Conservation (phyloP, 2,329 filamentous ascomycete species). For the Alternaria triticina region DNA sequence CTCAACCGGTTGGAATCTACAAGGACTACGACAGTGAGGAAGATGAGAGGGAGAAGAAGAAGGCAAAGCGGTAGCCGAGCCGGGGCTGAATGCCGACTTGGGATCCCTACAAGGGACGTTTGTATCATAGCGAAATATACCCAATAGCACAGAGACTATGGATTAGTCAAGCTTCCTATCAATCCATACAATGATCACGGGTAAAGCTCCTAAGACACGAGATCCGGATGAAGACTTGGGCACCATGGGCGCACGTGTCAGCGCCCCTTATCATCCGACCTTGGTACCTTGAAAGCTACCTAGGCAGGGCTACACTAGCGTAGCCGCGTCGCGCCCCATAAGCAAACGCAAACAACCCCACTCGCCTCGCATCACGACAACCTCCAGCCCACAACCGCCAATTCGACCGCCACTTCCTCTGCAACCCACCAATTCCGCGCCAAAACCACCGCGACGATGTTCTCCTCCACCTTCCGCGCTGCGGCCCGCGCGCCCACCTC, state of each 20-base stretch:
- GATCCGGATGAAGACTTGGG: not conserved
- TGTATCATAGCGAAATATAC: constrained; percentile 13
- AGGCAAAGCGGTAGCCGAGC: constrained; percentile 27
- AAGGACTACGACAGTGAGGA: constrained; percentile 89
- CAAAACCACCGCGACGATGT: constrained; percentile 28
- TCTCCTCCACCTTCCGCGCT: constrained; percentile 54
- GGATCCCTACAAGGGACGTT: constrained; percentile 7
- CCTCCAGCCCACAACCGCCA: constrained; percentile 1
- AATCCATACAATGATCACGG: not conserved
- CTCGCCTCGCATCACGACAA: constrained; percentile 13
- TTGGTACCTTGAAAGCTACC: not conserved
- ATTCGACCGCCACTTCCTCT: not conserved
- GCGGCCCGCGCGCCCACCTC: constrained; percentile 58
- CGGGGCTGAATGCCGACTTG: not conserved
- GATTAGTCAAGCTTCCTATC: not conserved
- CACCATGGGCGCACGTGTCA: constrained; percentile 7
- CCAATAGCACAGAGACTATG: constrained; percentile 1
- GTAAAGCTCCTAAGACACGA: not conserved
- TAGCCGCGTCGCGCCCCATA: constrained; percentile 22
- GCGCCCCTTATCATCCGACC: constrained; percentile 6
- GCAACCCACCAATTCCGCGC: not conserved
- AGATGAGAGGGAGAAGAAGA: constrained; percentile 71
- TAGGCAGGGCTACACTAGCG: not conserved
- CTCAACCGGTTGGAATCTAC: constrained; percentile 91
- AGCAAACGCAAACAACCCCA: constrained; percentile 15